A percentile compares a stretch with the other conserved stretches of the same genome.
Conservation (phyloP, 371 early-diverging fungal genomes). For the Apophysomyces variabilis region DNA sequence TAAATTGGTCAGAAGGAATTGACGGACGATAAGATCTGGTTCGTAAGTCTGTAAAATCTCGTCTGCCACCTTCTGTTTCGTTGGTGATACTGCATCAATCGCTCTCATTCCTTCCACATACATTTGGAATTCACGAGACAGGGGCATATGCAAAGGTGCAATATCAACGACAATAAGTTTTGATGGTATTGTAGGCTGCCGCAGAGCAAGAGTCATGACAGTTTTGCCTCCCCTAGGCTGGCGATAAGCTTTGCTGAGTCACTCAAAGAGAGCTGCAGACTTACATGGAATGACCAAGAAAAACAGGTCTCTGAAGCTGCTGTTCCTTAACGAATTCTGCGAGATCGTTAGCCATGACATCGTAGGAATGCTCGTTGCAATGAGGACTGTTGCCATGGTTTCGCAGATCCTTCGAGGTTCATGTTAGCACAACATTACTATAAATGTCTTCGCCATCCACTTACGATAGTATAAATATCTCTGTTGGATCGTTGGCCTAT, state of each 20-base stretch:
- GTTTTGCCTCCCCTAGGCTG: slow-evolving; percentile 84
- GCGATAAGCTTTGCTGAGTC: neutral
- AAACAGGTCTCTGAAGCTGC: slow-evolving; percentile 49
- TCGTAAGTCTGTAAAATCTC: slow-evolving; percentile 62
- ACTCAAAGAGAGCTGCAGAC: neutral
- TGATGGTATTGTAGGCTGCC: slow-evolving; percentile 54
- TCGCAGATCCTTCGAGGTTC: slow-evolving; percentile 78
- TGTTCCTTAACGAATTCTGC: slow-evolving; percentile 67
- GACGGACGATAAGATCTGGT: slow-evolving; percentile 68
- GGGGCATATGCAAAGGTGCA: slow-evolving; percentile 65
- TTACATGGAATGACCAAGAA: slow-evolving; percentile 93
- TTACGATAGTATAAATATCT: slow-evolving; percentile 68
- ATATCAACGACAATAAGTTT: slow-evolving; percentile 88
- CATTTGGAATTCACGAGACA: slow-evolving; percentile 58
- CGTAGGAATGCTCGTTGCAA: slow-evolving; percentile 65
- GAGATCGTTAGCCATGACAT: slow-evolving; percentile 84
- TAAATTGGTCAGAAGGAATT: slow-evolving; percentile 91
- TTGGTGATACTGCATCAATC: slow-evolving; percentile 61
- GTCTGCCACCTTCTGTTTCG: slow-evolving; percentile 79
- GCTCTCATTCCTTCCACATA: slow-evolving; percentile 73
- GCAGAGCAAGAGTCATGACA: slow-evolving; percentile 81
- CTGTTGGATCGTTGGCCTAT: slow-evolving; percentile 64
- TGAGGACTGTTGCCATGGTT: slow-evolving; percentile 96
- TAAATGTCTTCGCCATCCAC: neutral
- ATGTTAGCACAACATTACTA: slow-evolving; percentile 46